Evolutionary conservation across 768 basidiomycete genomes (phyloP).

Genomic region (Dentipellis sp.): DNA sequence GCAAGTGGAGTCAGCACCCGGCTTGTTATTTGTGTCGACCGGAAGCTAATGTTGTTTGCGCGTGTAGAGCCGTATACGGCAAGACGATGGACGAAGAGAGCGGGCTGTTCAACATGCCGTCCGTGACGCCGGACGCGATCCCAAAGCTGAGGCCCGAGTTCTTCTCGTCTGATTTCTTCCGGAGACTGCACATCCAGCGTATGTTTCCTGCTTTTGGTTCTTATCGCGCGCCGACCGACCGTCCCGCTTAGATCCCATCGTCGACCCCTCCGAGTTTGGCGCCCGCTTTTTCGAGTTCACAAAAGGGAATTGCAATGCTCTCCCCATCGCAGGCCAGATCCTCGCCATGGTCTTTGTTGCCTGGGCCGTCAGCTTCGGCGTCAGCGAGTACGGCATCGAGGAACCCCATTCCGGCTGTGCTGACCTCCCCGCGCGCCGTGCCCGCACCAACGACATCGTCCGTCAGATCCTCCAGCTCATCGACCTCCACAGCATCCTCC

Average conservation of each 20-base stretch:
- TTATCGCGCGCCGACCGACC: neutral
- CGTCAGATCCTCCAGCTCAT: slow-evolving; percentile 71
- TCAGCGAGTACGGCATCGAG: slow-evolving; percentile 69
- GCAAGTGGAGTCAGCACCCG: slow-evolving; percentile 64
- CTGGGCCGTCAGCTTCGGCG: slow-evolving; percentile 86
- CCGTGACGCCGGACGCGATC: slow-evolving; percentile 45
- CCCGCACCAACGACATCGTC: slow-evolving; percentile 58
- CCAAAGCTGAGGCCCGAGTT: slow-evolving; percentile 72
- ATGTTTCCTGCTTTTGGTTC: slow-evolving; percentile 7
- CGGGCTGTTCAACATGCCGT: slow-evolving; percentile 21
- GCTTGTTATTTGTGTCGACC: slow-evolving; percentile 4
- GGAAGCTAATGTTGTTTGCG: slow-evolving; percentile 1
- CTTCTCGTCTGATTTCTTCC: slow-evolving; percentile 80
- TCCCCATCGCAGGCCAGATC: slow-evolving; percentile 68
- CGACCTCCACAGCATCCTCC: slow-evolving; percentile 69
- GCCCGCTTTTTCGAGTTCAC: slow-evolving; percentile 60
- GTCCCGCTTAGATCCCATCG: slow-evolving; percentile 58
- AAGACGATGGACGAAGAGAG: slow-evolving; percentile 44
- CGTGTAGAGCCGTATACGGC: slow-evolving; percentile 64
- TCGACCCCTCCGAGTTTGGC: slow-evolving; percentile 74
- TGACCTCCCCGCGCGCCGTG: slow-evolving; percentile 36
- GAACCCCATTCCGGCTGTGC: slow-evolving; percentile 25
- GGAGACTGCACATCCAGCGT: slow-evolving; percentile 82
- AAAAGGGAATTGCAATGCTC: slow-evolving; percentile 45
- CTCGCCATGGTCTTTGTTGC: slow-evolving; percentile 73